phyloP scores from a whole-genome alignment of 73 alveolate species.

The Stentor roeselii region DNA sequence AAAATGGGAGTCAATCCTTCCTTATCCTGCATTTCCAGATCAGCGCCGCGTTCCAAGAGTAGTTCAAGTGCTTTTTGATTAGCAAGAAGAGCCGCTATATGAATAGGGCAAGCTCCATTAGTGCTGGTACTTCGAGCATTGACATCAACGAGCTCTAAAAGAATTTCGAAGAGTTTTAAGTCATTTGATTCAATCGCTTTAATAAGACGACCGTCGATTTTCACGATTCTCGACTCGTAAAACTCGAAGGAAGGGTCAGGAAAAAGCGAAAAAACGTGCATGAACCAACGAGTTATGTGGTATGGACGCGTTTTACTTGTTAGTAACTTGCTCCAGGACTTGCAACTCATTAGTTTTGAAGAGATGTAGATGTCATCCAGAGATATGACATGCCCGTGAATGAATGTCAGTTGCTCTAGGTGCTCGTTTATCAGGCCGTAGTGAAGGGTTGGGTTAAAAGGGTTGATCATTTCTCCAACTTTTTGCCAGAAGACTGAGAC shows the following conservation, averaged over 20 bases:
- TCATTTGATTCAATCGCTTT: not conserved
- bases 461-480: not conserved
- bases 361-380: not conserved
- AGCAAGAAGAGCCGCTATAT: conserved; percentile 57
- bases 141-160: not conserved
- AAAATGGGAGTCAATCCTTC: conserved; percentile 77
- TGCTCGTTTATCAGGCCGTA: not conserved
- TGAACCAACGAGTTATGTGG: conserved; percentile 2
- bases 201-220: not conserved
- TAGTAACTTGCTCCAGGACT: not conserved
- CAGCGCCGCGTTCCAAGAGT: conserved; percentile 56
- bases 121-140: not conserved
- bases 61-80: conserved; percentile 58
- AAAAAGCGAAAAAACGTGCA: conserved; percentile 13
- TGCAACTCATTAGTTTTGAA: not conserved
- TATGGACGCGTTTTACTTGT: not conserved
- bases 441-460: not conserved
- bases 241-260: not conserved
- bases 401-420: not conserved
- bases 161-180: not conserved
- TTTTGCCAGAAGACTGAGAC: not conserved
- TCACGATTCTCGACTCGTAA: not conserved
- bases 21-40: conserved; percentile 61
- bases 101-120: conserved; percentile 33
- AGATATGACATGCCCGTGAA: not conserved